These are phyloP conservation scores for Cicer cuneatum DNA, from an alignment of 306 rosid species.

Conservation along the genomic window DNA sequence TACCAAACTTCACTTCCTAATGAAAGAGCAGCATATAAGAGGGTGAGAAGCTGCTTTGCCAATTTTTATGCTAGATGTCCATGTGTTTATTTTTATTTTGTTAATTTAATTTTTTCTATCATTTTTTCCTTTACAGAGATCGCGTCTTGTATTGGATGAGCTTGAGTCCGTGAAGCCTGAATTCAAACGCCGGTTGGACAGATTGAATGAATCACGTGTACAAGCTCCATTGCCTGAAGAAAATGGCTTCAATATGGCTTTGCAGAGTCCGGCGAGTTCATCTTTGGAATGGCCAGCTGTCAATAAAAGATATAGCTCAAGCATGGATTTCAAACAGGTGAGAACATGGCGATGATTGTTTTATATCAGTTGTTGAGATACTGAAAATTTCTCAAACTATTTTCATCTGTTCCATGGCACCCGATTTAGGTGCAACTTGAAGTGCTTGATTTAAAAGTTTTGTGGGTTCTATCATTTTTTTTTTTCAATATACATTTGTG, in stretches of 20 bases:
- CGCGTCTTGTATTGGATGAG: conserved; percentile 66
- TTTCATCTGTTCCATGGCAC: conserved; percentile 14
- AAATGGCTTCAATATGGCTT: conserved; percentile 50
- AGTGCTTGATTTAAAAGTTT: conserved; percentile 30
- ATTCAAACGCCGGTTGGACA: conserved; percentile 54
- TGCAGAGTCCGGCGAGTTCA: conserved; percentile 49
- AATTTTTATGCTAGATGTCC: conserved; percentile 15
- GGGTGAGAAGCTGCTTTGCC: conserved; percentile 56
- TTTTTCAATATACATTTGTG: conserved; percentile 21
- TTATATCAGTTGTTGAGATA: conserved; percentile 18
- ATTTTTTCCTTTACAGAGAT: conserved; percentile 56
- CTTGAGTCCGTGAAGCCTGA: conserved; percentile 83
- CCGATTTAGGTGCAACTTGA: conserved; percentile 24
- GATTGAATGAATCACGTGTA: conserved; percentile 57
- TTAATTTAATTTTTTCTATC: conserved; percentile 21
- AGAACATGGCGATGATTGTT: conserved; percentile 18
- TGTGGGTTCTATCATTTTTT: neutral
- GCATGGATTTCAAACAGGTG: conserved; percentile 63
- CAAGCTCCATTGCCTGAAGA: conserved; percentile 51
- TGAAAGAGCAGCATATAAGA: conserved; percentile 62
- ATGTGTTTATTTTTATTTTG: conserved; percentile 3
- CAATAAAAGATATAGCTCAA: conserved; percentile 50
- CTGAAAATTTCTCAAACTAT: conserved; percentile 15
- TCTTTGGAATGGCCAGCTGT: conserved; percentile 62
- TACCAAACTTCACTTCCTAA: conserved; percentile 61